Conservation (phyloP, 768 basidiomycete genomes). For the Plicaturopsis crispa region DNA sequence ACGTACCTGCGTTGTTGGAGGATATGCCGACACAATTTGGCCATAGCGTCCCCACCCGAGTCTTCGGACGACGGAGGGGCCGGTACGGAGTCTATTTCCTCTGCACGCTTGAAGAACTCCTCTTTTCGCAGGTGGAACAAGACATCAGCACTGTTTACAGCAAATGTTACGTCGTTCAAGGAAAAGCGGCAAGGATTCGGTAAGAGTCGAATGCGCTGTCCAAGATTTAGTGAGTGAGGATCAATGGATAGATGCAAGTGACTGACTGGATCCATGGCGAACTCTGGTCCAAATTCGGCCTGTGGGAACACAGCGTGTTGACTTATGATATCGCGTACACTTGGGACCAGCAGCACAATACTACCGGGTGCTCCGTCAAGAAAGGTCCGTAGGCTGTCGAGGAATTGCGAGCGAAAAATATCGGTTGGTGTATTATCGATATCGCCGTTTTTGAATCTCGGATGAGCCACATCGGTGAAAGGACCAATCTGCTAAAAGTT, state of each 20-base stretch:
- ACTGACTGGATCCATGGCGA: conserved; percentile 47
- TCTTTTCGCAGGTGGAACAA: conserved; percentile 87
- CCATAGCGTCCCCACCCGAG: conserved; percentile 64
- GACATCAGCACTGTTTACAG: conserved; percentile 75
- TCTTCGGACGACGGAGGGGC: conserved; percentile 28
- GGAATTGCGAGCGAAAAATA: conserved; percentile 64
- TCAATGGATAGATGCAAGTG: conserved; percentile 1
- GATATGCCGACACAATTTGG: conserved; percentile 69
- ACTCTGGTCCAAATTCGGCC: conserved; percentile 38
- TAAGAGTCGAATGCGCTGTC: conserved; percentile 67
- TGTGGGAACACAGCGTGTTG: conserved; percentile 86
- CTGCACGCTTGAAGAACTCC: conserved; percentile 63
- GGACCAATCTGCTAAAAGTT: conserved; percentile 66
- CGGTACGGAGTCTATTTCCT: conserved; percentile 47
- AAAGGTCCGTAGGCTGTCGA: conserved; percentile 46
- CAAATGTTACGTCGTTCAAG: conserved; percentile 80
- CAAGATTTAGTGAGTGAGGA: neutral
- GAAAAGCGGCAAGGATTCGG: conserved; percentile 85
- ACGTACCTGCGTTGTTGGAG: conserved; percentile 80
- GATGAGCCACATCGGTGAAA: conserved; percentile 77
- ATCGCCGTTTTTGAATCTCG: conserved; percentile 69
- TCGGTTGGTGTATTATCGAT: conserved; percentile 52
- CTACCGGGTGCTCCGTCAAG: conserved; percentile 59
- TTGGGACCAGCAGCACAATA: conserved; percentile 73
- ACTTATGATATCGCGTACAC: conserved; percentile 73